These are phyloP conservation scores for Triticum urartu DNA, from an alignment of 176 grass and related monocot genomes.

Conservation along the genomic window DNA sequence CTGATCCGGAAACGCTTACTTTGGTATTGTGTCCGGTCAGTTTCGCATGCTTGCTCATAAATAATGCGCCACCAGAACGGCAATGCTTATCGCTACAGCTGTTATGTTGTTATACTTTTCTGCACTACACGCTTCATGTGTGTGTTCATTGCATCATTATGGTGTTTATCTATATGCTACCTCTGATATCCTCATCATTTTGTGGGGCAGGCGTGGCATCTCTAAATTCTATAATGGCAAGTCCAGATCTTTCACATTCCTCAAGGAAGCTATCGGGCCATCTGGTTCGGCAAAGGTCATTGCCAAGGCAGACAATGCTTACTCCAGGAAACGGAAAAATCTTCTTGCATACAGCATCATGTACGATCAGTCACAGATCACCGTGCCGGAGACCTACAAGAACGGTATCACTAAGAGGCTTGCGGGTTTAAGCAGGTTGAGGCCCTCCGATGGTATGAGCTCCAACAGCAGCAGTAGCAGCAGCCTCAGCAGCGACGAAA, in stretches of 20 bases:
- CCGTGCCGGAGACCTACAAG: background rate
- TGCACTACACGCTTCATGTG: background rate
- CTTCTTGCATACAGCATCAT: slow-evolving; percentile 50
- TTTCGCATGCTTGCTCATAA: slow-evolving; percentile 4
- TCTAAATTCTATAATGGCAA: slow-evolving; percentile 72
- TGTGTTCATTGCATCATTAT: background rate
- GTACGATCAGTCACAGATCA: slow-evolving; percentile 13
- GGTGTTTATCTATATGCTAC: background rate
- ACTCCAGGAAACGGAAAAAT: slow-evolving; percentile 61
- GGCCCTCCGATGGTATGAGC: slow-evolving; percentile 4
- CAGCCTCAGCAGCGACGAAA: slow-evolving; percentile 26
- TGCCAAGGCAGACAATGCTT: slow-evolving; percentile 53
- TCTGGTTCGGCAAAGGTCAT: slow-evolving; percentile 54
- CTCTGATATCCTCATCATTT: background rate
- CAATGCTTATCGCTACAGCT: background rate
- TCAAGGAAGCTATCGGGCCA: slow-evolving; percentile 36
- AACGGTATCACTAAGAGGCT: slow-evolving; percentile 24
- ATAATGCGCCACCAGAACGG: background rate
- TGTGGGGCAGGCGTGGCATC: slow-evolving; percentile 47
- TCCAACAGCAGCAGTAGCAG: slow-evolving; percentile 31
- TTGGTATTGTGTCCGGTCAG: background rate
- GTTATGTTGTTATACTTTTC: background rate
- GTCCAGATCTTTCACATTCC: slow-evolving; percentile 65
- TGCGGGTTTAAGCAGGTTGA: slow-evolving; percentile 16
- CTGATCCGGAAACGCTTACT: background rate